A percentile compares a stretch with the other conserved stretches of the same genome.
Evolutionary conservation across 345 rosid genomes (phyloP).

Genomic region (Cardamine chenopodiifolia): DNA sequence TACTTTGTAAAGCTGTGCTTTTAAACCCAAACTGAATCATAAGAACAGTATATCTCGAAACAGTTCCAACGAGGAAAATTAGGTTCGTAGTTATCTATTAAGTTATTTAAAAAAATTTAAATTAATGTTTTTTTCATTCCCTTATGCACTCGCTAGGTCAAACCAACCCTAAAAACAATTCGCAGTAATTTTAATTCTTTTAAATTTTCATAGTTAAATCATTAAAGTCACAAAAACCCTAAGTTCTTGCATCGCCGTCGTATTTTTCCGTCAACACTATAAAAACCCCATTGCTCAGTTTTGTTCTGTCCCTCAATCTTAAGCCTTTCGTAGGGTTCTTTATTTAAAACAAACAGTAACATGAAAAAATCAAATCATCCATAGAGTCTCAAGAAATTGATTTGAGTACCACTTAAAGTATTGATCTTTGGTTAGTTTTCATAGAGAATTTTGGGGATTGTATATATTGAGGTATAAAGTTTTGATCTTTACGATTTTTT

Average conservation of each 20-base stretch:
- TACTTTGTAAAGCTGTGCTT: conserved; percentile 22
- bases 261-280: conserved; percentile 57
- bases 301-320: too few relatives aligned
- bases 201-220: conserved; percentile 40
- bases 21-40: conserved; percentile 29
- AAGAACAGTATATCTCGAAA: conserved; percentile 26
- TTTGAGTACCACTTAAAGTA: conserved; percentile 43
- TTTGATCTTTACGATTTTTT: conserved; percentile 35
- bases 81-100: conserved; percentile 32
- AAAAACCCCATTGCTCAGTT: too few relatives aligned
- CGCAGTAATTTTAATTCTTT: conserved; percentile 27
- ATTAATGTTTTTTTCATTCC: neutral
- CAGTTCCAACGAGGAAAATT: conserved; percentile 32
- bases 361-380: conserved; percentile 7
- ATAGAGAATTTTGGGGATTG: conserved; percentile 39
- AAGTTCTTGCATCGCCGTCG: conserved; percentile 97
- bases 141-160: conserved; percentile 30
- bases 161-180: conserved; percentile 29
- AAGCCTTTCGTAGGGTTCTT: conserved; percentile 32
- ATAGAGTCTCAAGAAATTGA: neutral
- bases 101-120: neutral
- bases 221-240: conserved; percentile 69
- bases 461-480: conserved; percentile 45
- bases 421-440: conserved; percentile 46
- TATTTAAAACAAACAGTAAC: conserved; percentile 15